Percentiles rank a stretch among this genome's conserved stretches.
Evolutionary conservation across 441 rosid genomes (phyloP).

Genomic region (Pelargonium exstipulatum): DNA sequence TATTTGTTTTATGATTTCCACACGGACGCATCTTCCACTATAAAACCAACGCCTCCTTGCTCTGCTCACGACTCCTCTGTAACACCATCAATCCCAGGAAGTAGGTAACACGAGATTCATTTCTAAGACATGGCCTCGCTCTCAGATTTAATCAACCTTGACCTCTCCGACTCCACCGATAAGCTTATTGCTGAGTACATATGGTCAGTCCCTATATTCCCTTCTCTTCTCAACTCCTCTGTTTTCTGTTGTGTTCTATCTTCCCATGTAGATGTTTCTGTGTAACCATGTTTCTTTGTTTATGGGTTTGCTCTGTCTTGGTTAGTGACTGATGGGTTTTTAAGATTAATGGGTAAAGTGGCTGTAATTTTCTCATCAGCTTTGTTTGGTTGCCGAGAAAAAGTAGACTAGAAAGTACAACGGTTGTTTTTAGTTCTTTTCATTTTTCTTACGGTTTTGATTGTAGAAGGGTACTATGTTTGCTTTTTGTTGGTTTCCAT

Average conservation of each 20-base stretch:
- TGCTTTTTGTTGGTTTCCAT: no score
- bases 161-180: slow-evolving; percentile 21
- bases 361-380: background rate
- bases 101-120: background rate
- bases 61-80: no score
- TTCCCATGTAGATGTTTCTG: background rate
- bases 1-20: background rate
- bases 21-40: background rate
- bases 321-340: background rate
- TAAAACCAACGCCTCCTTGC: background rate
- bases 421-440: background rate
- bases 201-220: slow-evolving; percentile 15
- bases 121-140: slow-evolving; percentile 18
- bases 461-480: background rate
- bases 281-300: background rate
- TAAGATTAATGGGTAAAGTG: background rate
- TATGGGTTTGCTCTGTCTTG: background rate
- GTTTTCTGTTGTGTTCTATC: background rate
- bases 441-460: background rate
- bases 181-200: slow-evolving; percentile 28
- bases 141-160: slow-evolving; percentile 22
- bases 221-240: background rate
- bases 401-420: background rate
- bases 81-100: background rate
- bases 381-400: background rate